Base-by-base conservation (phyloP, 306 rosid genomes). In the Carpinus viminea region DNA sequence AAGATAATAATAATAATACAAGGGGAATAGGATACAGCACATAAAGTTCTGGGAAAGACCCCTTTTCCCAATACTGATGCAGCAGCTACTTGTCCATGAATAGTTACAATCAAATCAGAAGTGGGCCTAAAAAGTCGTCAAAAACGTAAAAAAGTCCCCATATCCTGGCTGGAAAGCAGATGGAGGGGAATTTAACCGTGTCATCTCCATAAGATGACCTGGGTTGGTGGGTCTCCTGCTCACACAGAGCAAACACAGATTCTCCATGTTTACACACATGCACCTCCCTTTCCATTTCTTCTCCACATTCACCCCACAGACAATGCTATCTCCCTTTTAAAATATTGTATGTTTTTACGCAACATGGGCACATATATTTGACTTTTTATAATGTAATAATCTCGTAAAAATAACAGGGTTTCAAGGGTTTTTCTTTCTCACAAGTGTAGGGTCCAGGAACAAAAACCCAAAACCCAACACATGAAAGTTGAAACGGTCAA, bases 141-240 rank as follows among this genome's bases (percentile, higher is more conserved):
- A 74, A 64, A 62, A 36, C 52, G 9, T 26, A 16, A n/a, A 34
- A 72, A 79, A 80, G 10, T 89, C 91, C 80, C 83, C 79, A 0
- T 52, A 18, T 60, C 36, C 61, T 61, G 47, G 90, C 91, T 86
- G 88, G 85, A 89, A 84, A 80, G 91, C 92, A 89, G 57, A 72
- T 62, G 62, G 12, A 36, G 70, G 70, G 36, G 82, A 85, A 84
- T 75, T 85, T 77, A 80, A 74, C 80, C 41, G 56, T 72, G 74
- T 24, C 82, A 72, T 73, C 51, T 70, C 38, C 84, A 52, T 62
- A 55, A 65, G 55, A 74, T 78, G 83, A 70, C 55, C 28, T 26
- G 8, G 3, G 4, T 31, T 2, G 48, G 45, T 24, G 46, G 65
- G 70, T 57, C 68, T 70, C 24, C 80, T 55, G 66, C 5, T 1